phyloP scores from a whole-genome alignment of 768 basidiomycete genomes.

The Galerina marginata region DNA sequence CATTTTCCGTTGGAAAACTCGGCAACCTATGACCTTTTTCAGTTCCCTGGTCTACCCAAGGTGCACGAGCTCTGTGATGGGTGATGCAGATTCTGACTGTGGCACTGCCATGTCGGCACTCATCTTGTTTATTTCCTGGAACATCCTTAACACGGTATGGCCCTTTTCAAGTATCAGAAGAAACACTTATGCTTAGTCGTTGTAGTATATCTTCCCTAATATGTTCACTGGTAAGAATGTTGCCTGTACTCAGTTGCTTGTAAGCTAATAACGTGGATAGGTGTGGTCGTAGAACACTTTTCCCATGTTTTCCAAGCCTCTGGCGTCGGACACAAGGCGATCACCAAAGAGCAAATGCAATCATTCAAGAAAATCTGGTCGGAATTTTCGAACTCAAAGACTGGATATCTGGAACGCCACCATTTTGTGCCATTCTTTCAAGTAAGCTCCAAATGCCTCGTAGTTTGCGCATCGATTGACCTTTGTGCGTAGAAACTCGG shows the following conservation, averaged over 20 bases:
- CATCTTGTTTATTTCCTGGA: conserved; percentile 92
- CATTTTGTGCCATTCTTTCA: conserved; percentile 81
- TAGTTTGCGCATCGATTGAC: conserved; percentile 6
- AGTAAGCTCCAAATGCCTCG: conserved; percentile 50
- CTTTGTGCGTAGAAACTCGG: conserved; percentile 64
- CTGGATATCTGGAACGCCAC: conserved; percentile 74
- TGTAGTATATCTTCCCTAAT: conserved; percentile 92
- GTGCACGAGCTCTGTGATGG: conserved; percentile 63
- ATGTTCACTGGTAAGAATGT: conserved; percentile 81
- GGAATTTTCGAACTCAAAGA: conserved; percentile 77
- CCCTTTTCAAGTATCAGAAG: conserved; percentile 21
- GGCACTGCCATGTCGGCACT: conserved; percentile 86
- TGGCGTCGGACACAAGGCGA: conserved; percentile 76
- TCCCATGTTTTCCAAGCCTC: conserved; percentile 93
- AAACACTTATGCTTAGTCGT: background rate
- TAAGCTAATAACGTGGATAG: conserved; percentile 32
- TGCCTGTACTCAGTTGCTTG: background rate
- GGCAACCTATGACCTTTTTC: conserved; percentile 13
- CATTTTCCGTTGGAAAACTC: background rate
- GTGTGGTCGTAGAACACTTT: conserved; percentile 95
- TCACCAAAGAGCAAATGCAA: conserved; percentile 91
- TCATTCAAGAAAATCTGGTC: conserved; percentile 95
- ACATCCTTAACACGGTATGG: conserved; percentile 88
- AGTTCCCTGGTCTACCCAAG: conserved; percentile 81
- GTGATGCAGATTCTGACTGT: conserved; percentile 77